Evolutionary conservation across 1,284 basidiomycete species (phyloP), one percentile per base, ranked within the genome.

Genomic region (Schizophyllum amplum): DNA sequence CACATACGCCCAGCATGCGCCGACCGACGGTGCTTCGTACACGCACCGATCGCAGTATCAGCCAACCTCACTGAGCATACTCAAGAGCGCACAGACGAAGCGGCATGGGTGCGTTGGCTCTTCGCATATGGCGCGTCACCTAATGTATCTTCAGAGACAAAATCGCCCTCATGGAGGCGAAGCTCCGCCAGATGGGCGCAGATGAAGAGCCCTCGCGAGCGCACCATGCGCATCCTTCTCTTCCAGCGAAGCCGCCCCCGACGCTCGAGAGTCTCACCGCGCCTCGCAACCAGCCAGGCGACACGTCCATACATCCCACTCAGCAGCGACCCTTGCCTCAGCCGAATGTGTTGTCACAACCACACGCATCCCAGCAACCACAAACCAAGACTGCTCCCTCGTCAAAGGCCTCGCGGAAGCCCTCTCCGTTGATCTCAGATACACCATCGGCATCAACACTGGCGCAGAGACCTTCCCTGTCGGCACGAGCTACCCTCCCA

Each of bases 151-250:
- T 51, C 60, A 58, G 42, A 63, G 86, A 86, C 61, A 97, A 97
- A 72, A 98, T 98, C 64, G 93, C 94, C 1, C 84, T 89, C 60
- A 89, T 98, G 80, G 96, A 98, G 70, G 95, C 95, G 4, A 98
- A 98, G 70, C 76, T 98, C 21, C 82, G 84, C 7, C 82, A 91
- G 61, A 83, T 97, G 81, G 82, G 84, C 13, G 62, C 70, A 73
- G 55, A 67, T 69, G 33, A 67, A 70, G 55, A 3, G 21, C 7
- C 27, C 5, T 33, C 27, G 5, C 27, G 13, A 33, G 6, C 27
- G 6, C 27, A 6, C 27, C 27, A 11, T 5, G 13, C 20, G 20
- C 48, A 50, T 20, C 48, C 48, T 2, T 50, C 48, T 11, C 9
- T 50, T 4, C 48, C 48, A 9, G 48, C 48, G 2, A 50, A 50